Evolutionary conservation across 352 stramenopile genomes (phyloP).

Genomic region (Globisporangium nodosum): DNA sequence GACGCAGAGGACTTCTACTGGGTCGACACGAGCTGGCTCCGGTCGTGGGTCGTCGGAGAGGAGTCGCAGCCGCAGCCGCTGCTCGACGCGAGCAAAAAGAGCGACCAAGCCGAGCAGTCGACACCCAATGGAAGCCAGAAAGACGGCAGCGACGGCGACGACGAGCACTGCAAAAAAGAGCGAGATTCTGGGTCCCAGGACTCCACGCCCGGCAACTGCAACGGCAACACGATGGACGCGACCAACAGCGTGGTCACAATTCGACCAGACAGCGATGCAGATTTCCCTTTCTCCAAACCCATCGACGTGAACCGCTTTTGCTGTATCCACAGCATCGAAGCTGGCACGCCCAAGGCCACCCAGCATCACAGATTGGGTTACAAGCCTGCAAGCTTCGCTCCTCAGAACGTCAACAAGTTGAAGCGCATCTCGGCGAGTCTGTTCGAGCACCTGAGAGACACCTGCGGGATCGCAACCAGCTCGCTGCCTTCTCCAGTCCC

Average conservation of each 20-base stretch:
- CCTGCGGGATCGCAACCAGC: conserved; percentile 19
- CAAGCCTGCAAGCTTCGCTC: conserved; percentile 29
- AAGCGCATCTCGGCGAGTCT: conserved; percentile 57
- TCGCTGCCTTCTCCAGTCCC: conserved; percentile 3
- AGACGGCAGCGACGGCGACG: conserved; percentile 8
- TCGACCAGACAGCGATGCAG: conserved; percentile 14
- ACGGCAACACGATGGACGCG: neutral
- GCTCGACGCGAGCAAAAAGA: neutral
- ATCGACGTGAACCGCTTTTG: conserved; percentile 45
- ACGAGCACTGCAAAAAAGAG: conserved; percentile 14
- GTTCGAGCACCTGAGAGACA: conserved; percentile 38
- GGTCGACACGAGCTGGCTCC: conserved; percentile 64
- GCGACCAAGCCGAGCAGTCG: conserved; percentile 4
- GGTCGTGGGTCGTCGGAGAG: conserved; percentile 58
- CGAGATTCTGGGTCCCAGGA: neutral
- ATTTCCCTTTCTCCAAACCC: conserved; percentile 48
- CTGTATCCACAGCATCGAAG: conserved; percentile 33
- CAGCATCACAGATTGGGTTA: neutral
- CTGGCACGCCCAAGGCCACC: conserved; percentile 5
- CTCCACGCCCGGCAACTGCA: neutral
- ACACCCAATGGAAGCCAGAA: conserved; percentile 2
- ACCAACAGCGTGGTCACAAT: neutral
- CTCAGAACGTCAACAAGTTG: conserved; percentile 40
- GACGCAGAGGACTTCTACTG: conserved; percentile 46
- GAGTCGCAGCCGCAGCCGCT: conserved; percentile 16